Percentiles rank a stretch among this genome's conserved stretches.
Evolutionary conservation across 2,329 filamentous ascomycete species (phyloP).

Genomic region (Aspergillus tanneri): DNA sequence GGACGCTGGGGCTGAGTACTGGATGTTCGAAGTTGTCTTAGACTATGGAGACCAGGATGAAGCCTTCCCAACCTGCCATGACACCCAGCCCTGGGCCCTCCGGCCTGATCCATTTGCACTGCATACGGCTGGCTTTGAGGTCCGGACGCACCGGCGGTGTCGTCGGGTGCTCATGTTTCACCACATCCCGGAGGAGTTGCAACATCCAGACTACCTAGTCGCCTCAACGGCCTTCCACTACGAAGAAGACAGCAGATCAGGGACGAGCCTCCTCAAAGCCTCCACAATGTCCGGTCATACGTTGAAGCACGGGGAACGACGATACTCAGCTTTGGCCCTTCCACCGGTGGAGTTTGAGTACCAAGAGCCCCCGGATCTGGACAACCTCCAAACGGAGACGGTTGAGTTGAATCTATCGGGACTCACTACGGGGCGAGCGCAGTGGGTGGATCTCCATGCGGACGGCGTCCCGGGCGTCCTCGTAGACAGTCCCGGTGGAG

Average conservation of each 20-base stretch:
- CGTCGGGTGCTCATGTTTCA: not conserved
- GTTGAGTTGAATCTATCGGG: too few species aligned
- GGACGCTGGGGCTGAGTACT: not conserved
- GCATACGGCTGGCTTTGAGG: not conserved
- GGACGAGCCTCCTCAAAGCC: not conserved
- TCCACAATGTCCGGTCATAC: not conserved
- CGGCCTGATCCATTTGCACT: not conserved
- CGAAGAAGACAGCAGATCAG: not conserved
- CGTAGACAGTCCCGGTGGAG: too few species aligned
- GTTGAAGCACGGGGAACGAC: not conserved
- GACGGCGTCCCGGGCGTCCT: too few species aligned
- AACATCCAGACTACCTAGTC: not conserved
- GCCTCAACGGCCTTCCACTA: not conserved
- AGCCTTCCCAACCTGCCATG: not conserved
- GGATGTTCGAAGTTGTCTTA: not conserved
- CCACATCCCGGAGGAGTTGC: not conserved
- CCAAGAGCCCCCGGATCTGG: too few species aligned
- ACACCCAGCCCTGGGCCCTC: not conserved
- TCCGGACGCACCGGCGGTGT: not conserved
- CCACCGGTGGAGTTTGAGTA: not conserved
- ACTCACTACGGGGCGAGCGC: too few species aligned
- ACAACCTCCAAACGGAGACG: too few species aligned
- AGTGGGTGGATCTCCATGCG: too few species aligned
- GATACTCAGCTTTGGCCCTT: too few species aligned
- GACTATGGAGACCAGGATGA: not conserved